phyloP scores from a whole-genome alignment of 2,329 filamentous ascomycete species.

The Anthostomella pinea region DNA sequence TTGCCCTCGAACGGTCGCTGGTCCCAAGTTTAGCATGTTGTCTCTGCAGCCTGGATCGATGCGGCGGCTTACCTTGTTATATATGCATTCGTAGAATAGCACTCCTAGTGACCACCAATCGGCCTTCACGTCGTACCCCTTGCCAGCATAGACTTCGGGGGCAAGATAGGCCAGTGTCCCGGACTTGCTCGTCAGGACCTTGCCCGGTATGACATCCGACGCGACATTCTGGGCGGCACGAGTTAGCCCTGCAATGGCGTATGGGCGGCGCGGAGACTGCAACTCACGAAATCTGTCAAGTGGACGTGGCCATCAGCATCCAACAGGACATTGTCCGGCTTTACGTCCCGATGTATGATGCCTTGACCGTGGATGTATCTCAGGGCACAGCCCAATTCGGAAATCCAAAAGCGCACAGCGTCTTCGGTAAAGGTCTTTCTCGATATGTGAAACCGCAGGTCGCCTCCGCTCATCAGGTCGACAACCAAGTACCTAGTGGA shows the following conservation, averaged over 20 bases:
- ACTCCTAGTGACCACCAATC: conserved; percentile 99
- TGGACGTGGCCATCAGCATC: conserved; percentile 93
- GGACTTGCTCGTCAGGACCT: conserved; percentile 88
- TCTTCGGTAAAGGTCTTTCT: conserved; percentile 98
- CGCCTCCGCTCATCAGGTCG: conserved; percentile 96
- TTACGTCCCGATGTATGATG: conserved; percentile 88
- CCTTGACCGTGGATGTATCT: conserved; percentile 81
- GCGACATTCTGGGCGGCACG: conserved; percentile 75
- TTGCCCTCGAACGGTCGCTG: conserved; percentile 91
- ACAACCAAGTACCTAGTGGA: conserved; percentile 93
- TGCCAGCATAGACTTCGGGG: conserved; percentile 89
- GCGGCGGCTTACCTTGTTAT: conserved; percentile 74
- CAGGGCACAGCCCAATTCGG: conserved; percentile 87
- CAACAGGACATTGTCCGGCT: conserved; percentile 86
- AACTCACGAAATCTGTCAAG: conserved; percentile 89
- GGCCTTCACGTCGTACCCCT: conserved; percentile 83
- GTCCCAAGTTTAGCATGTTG: conserved; percentile 29
- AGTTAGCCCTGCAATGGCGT: conserved; percentile 32
- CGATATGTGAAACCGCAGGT: conserved; percentile 95
- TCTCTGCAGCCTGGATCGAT: neutral
- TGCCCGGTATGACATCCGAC: conserved; percentile 82
- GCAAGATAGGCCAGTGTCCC: conserved; percentile 94
- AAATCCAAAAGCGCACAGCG: conserved; percentile 94
- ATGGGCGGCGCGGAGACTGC: neutral
- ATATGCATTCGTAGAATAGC: conserved; percentile 99